These are phyloP conservation scores for Lentinus tigrinus DNA, from an alignment of 768 basidiomycete species.

Conservation along the genomic window DNA sequence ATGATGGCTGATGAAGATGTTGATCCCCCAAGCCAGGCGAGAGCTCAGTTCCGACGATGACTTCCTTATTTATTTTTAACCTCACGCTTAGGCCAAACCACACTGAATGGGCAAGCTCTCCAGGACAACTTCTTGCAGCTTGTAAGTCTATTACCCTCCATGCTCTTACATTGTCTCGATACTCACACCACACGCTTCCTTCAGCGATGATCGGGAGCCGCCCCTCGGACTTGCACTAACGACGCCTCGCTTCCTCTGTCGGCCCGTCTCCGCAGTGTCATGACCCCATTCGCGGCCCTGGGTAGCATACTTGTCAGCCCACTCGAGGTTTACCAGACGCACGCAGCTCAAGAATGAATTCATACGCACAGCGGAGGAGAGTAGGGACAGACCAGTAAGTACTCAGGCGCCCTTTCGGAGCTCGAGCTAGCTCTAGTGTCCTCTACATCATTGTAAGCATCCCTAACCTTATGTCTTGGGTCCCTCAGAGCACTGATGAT, in stretches of 20 bases:
- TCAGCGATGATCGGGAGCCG: conserved; percentile 75
- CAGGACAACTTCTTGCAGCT: conserved; percentile 43
- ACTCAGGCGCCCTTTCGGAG: no score
- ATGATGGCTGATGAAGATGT: conserved; percentile 52
- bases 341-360: conserved; percentile 59
- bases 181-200: conserved; percentile 1
- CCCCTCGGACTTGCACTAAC: conserved; percentile 67
- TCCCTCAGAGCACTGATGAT: neutral
- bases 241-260: conserved; percentile 53
- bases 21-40: conserved; percentile 54
- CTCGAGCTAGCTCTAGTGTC: no score
- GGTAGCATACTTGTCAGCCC: conserved; percentile 74
- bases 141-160: neutral
- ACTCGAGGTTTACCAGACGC: conserved; percentile 52
- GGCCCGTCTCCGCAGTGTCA: conserved; percentile 66
- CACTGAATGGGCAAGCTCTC: conserved; percentile 54
- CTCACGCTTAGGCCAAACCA: no score
- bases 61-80: no score
- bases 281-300: conserved; percentile 83
- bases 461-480: no score
- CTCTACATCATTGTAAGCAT: no score
- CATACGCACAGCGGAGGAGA: conserved; percentile 21
- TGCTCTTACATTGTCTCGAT: neutral
- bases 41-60: conserved; percentile 63
- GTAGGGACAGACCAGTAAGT: conserved; percentile 11